Evolutionary conservation across 2,329 filamentous ascomycete genomes (phyloP).

Genomic region (Trichoderma koningii): DNA sequence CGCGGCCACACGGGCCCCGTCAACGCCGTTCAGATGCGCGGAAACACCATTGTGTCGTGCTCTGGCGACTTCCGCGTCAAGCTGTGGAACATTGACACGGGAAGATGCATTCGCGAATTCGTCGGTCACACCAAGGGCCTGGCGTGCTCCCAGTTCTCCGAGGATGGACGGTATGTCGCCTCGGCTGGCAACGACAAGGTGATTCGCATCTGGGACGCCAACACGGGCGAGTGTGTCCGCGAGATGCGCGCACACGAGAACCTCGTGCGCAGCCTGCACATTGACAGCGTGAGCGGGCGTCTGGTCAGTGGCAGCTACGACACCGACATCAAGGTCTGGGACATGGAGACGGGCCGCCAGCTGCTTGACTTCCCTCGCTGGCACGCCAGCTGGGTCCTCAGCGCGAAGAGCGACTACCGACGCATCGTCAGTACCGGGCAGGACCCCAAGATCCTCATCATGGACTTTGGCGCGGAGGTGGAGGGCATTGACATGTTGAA

Average conservation of each 20-base stretch:
- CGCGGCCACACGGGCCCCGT: slow-evolving; percentile 88
- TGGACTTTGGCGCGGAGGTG: slow-evolving; percentile 79
- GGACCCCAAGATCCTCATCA: slow-evolving; percentile 85
- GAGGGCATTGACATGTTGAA: slow-evolving; percentile 61
- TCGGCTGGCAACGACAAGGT: slow-evolving; percentile 94
- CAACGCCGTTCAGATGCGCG: slow-evolving; percentile 93
- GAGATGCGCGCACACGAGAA: slow-evolving; percentile 81
- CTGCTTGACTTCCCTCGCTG: slow-evolving; percentile 87
- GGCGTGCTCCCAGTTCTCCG: slow-evolving; percentile 93
- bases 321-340: slow-evolving; percentile 91
- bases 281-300: slow-evolving; percentile 82
- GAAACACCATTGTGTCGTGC: slow-evolving; percentile 89
- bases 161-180: slow-evolving; percentile 90
- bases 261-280: slow-evolving; percentile 85
- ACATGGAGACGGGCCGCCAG: slow-evolving; percentile 76
- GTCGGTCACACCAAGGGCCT: slow-evolving; percentile 87
- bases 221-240: slow-evolving; percentile 79
- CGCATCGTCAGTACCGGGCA: slow-evolving; percentile 94
- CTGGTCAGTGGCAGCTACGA: slow-evolving; percentile 94
- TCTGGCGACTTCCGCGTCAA: slow-evolving; percentile 92
- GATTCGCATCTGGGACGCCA: slow-evolving; percentile 94
- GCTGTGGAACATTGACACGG: slow-evolving; percentile 91
- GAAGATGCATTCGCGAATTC: slow-evolving; percentile 88
- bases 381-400: slow-evolving; percentile 96
- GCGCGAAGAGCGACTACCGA: slow-evolving; percentile 92